Percentiles rank a stretch among this genome's conserved stretches.
These are phyloP conservation scores for Penicillium sp. DNA, from an alignment of 2,329 filamentous ascomycete genomes.

Conservation along the genomic window DNA sequence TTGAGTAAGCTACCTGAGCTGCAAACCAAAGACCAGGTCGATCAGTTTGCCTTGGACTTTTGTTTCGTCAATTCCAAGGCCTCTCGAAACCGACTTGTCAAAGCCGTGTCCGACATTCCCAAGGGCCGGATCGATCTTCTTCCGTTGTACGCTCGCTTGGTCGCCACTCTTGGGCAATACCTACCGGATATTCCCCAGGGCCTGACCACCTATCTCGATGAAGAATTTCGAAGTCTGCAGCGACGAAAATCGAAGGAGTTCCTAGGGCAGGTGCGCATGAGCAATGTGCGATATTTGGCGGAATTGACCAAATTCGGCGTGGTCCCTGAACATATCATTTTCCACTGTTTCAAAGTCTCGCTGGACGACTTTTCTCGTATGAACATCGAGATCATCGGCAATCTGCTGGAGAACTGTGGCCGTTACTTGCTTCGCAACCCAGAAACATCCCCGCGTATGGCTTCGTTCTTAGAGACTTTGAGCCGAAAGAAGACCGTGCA, in stretches of 20 bases:
- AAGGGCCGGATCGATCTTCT: conserved; percentile 89
- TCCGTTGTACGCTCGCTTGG: conserved; percentile 83
- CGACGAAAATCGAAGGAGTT: conserved; percentile 98
- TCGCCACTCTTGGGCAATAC: conserved; percentile 88
- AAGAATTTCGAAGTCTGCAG: conserved; percentile 93
- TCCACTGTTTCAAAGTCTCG: conserved; percentile 96
- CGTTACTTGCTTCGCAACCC: conserved; percentile 87
- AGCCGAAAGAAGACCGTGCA: conserved; percentile 94
- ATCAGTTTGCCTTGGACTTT: conserved; percentile 90
- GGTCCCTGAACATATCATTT: conserved; percentile 96
- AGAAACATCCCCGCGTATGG: conserved; percentile 89
- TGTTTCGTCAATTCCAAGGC: conserved; percentile 98
- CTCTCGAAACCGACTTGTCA: conserved; percentile 87
- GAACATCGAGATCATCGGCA: conserved; percentile 98
- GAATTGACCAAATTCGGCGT: conserved; percentile 97
- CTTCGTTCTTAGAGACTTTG: conserved; percentile 85
- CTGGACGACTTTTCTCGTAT: conserved; percentile 96
- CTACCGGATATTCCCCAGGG: conserved; percentile 92
- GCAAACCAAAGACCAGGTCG: conserved; percentile 83
- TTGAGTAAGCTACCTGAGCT: conserved; percentile 83
- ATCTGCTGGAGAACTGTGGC: conserved; percentile 91
- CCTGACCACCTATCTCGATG: conserved; percentile 84
- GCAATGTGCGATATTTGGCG: conserved; percentile 94
- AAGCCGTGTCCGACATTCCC: conserved; percentile 87
- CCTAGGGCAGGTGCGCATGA: conserved; percentile 82